Base-by-base conservation (phyloP, 768 basidiomycete species). In the Austroboletus festivus region DNA sequence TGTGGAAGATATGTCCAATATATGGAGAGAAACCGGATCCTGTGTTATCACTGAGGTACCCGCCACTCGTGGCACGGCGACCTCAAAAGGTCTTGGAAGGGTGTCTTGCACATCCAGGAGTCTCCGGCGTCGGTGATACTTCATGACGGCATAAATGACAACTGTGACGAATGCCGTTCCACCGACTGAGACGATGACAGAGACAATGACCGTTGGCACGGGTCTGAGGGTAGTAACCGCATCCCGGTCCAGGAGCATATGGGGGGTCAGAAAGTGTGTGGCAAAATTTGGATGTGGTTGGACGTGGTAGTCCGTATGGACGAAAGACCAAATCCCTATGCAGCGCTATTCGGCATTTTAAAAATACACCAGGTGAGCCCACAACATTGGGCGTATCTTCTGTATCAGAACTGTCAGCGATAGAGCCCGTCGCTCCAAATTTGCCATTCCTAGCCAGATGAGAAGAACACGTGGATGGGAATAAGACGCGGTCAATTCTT, bases 371-470 rank as follows among this genome's bases (percentile, higher is more conserved):
- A 10, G 39, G 34, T 37, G 20, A 24, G 16, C 33, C 42, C 18
- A 21, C 28, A 21, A 33, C 41, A 38, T n/a, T n/a, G 12, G 51
- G 34, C 18, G 41, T 44, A 45, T 54, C 49, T 38, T 26, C 28
- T 23, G 53, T n/a, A 23, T 23, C 28, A 28, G 28, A 12, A 28
- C 5, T 12, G 28, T 28, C 28, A 28, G 12, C 37, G 42, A 47
- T 46, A 44, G 48, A 33, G 18, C 41, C 40, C 41, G 23, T 39
- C 3, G 28, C 21, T 21, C 38, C 71, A 64, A 69, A 70, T 31
- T 61, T 61, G n/a, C 73, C 75, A 24, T 67, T 68, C 28, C 76
- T 78, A 31, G 33, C n/a, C 28, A 47, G 34, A 54, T 28, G 22
- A 40, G 31, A 34, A 42, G 34, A 47, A 33, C 48, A 26, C 40